Evolutionary conservation across 495 filamentous ascomycete species (phyloP), one percentile per base, ranked within the genome.

Genomic region (Chaetomidium leptoderma): DNA sequence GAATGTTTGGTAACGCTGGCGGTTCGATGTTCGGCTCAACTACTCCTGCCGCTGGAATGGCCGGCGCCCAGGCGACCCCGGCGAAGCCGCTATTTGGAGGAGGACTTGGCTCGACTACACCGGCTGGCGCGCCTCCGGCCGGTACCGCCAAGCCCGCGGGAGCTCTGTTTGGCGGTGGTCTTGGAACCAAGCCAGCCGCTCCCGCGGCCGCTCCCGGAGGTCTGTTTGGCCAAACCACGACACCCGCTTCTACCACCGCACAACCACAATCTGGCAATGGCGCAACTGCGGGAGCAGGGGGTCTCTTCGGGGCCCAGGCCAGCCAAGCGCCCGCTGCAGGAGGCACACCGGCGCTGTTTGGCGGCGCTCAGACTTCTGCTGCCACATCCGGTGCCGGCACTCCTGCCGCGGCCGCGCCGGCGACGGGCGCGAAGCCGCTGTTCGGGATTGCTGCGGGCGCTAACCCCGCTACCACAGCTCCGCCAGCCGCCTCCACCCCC

Each of bases 121-220:
- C 68, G 13, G 68, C 68, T 24, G 68, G 68, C 3, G 64, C 64
- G 16, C 68, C 68, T 45, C 68, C 68, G 14, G 60, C 63, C 23
- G 64, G 61, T 29, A 39, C 37, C 17, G 47, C 66, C 23, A 69
- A 66, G 59, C 54, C 66, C 14, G 51, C 62, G 3, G 55, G 33
- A 2, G 8, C 16, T 54, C 29, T 55, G 26, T 60, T 64, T 48
- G 59, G 57, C 8, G 45, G 48, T 26, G 48, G 49, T 6, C 23
- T 59, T 14, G 59, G 55, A n/a, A 5, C 39, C 29, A 60, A 60
- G 29, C 47, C 66, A 11, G 36, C 57, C 6, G 45, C 58, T 32
- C 26, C 64, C n/a, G 29, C 46, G 6, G 10, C 40, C 6, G 16
- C 11, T 17, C 16, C 49, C 6, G 50, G 56, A 6, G 35, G 58